Percentiles rank a stretch among this genome's conserved stretches.
These are phyloP conservation scores for Anastatica hierochuntica DNA, from an alignment of 345 rosid species.

Conservation along the genomic window DNA sequence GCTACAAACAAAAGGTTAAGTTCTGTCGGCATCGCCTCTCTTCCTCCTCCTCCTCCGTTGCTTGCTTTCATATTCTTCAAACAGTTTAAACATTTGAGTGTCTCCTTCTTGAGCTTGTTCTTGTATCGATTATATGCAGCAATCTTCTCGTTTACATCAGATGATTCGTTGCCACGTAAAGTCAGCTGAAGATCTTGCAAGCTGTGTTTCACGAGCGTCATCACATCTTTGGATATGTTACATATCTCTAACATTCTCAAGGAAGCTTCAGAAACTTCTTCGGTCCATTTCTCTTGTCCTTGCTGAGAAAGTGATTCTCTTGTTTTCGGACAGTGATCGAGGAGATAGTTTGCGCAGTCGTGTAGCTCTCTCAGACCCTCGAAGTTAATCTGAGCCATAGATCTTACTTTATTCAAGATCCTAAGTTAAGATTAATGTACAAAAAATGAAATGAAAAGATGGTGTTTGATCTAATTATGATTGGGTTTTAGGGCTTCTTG, in stretches of 20 bases:
- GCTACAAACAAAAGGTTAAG: conserved; percentile 33
- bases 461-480: not conserved
- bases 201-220: conserved; percentile 49
- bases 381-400: conserved; percentile 49
- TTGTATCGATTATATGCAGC: conserved; percentile 40
- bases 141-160: conserved; percentile 34
- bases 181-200: conserved; percentile 43
- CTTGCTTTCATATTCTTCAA: conserved; percentile 32
- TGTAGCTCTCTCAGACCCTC: conserved; percentile 57
- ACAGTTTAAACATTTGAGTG: conserved; percentile 55
- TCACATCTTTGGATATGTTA: conserved; percentile 46
- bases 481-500: not conserved
- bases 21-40: conserved; percentile 4
- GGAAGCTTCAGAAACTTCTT: conserved; percentile 53
- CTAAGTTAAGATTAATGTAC: too few relatives aligned
- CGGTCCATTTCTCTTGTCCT: conserved; percentile 43
- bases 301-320: conserved; percentile 37
- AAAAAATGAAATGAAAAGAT: too few relatives aligned
- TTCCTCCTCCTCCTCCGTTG: conserved; percentile 19
- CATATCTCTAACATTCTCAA: conserved; percentile 65
- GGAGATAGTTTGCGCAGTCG: conserved; percentile 62
- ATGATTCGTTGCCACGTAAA: conserved; percentile 39
- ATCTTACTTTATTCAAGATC: too few relatives aligned
- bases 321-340: conserved; percentile 42
- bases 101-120: conserved; percentile 60